Evolutionary conservation across 306 rosid genomes (phyloP), one percentile per base, ranked within the genome.

Genomic region (Citrullus amarus): DNA sequence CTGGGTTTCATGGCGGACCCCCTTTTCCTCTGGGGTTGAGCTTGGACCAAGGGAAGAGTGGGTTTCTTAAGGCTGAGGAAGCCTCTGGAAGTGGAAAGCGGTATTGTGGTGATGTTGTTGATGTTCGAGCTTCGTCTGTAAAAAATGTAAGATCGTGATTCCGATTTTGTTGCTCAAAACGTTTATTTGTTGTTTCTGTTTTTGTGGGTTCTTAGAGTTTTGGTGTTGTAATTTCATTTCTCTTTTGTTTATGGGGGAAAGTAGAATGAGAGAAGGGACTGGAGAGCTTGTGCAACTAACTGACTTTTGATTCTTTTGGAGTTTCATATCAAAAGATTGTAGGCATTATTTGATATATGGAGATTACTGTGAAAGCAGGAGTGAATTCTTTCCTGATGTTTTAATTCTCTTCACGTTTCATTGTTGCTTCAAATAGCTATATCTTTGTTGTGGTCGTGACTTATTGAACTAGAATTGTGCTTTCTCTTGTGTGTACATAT

Each of bases 41-140:
- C 82, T 73, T 95, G 85, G 97, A 95, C 79, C 99, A 92, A 57
- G 93, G 96, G 7, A 89, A 92, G 79, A 83, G 87, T 43, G 88
- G 87, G 61, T 92, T 89, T 79, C 61, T 92, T 77, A 89, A 88
- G 78, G 87, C 95, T 20, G 98, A 95, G 48, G 98, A 95, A 30
- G 89, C 97, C 81, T 95, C 99, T 18, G 96, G 93, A 7, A 95
- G 92, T 76, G 92, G 89, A 12, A 92, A 92, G 74, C 88, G 92
- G 36, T 94, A 89, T 86, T 96, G 90, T 18, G 90, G 90, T 11
- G 96, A 92, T 77, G 62, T 88, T 63, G 86, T 88, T 66, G 95
- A 89, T 79, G 79, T 81, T 74, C 86, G 98, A 81, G 88, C 85
- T 65, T 79, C 89, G 2, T 50, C 86, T 56, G 79, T 86, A 20